These are phyloP conservation scores for Tetratostichococcus sp. DNA, from an alignment of 139 green algal genomes.

Conservation along the genomic window DNA sequence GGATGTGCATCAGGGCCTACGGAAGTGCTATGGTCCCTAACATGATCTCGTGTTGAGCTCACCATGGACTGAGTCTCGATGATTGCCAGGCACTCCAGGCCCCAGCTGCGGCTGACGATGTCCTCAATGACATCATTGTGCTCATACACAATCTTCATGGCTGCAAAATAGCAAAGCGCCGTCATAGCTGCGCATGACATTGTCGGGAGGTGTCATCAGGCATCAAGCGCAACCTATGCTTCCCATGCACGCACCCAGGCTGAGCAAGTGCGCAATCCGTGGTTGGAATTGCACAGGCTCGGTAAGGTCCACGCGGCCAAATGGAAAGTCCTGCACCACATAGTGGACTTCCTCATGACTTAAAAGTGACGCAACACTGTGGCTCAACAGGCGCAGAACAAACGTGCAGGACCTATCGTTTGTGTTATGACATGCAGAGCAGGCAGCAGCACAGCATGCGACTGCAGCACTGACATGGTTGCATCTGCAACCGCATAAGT, in stretches of 20 bases:
- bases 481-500: no score
- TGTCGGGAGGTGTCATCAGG: no score
- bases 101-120: conserved; percentile 1
- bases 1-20: no score
- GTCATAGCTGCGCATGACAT: no score
- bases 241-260: background rate
- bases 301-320: background rate
- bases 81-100: background rate
- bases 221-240: no score
- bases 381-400: no score
- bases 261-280: background rate
- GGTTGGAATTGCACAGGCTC: background rate
- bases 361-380: no score
- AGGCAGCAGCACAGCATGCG: no score
- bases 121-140: conserved; percentile 17
- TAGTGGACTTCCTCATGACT: background rate
- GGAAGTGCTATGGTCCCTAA: no score
- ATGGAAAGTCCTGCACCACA: background rate
- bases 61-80: background rate
- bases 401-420: no score
- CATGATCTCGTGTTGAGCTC: background rate
- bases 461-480: no score
- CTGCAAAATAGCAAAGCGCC: background rate
- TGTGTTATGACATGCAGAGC: no score
- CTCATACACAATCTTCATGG: conserved; percentile 31